A percentile compares a stretch with the other conserved stretches of the same genome.
Conservation (phyloP, 495 filamentous ascomycete species). For the Usnea hakonensis region DNA sequence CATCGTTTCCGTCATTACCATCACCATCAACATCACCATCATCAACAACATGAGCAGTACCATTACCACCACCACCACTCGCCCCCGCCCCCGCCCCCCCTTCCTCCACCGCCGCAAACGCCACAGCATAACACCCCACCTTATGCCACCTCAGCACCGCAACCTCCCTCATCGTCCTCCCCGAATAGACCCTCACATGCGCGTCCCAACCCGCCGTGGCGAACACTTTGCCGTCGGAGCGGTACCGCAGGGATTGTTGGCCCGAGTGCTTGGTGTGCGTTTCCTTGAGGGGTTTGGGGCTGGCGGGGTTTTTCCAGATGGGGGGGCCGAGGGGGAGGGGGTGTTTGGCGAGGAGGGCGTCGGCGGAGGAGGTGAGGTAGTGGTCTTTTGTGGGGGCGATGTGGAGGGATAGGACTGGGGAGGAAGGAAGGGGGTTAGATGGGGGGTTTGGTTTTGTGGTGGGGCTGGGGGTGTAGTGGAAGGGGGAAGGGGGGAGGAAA, state of each 20-base stretch:
- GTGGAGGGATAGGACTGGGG: constrained; percentile 63
- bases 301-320: constrained; percentile 27
- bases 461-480: constrained; percentile 53
- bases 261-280: constrained; percentile 80
- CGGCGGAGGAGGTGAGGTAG: constrained; percentile 79
- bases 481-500: constrained; percentile 45
- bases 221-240: constrained; percentile 74
- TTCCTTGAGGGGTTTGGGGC: constrained; percentile 44
- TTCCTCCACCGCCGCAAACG: constrained; percentile 54
- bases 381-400: constrained; percentile 47
- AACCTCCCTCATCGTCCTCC: constrained; percentile 74
- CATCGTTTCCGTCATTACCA: not conserved
- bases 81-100: no score
- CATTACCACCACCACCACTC: not conserved
- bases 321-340: constrained; percentile 39
- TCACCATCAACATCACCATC: not conserved
- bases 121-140: constrained; percentile 78
- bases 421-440: not conserved
- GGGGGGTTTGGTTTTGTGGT: constrained; percentile 50
- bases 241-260: constrained; percentile 72
- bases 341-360: constrained; percentile 59
- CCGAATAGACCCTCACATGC: constrained; percentile 68
- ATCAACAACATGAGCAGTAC: not conserved
- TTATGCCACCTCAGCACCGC: constrained; percentile 95
- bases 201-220: constrained; percentile 93